Conservation (phyloP, 352 stramenopile species). For the Thalassiosira pacifica region DNA sequence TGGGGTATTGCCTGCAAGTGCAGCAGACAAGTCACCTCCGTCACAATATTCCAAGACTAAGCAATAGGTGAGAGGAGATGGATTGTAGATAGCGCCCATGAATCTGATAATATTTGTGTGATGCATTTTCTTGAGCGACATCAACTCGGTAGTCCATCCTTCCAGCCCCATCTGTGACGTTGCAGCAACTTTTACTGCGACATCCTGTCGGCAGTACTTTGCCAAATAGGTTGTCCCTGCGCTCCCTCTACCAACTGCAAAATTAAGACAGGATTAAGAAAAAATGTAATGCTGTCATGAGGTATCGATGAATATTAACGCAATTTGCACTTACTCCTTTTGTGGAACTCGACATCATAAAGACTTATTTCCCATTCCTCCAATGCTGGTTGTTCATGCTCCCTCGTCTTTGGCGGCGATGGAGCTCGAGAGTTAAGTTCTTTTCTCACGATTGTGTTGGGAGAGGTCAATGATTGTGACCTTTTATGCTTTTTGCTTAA, state of each 20-base stretch:
- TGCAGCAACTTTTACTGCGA: slow-evolving; percentile 79
- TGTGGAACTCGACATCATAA: slow-evolving; percentile 79
- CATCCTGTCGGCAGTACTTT: slow-evolving; percentile 67
- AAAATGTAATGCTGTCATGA: no score
- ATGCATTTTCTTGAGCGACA: slow-evolving; percentile 71
- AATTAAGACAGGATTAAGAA: neutral
- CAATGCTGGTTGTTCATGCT: slow-evolving; percentile 28
- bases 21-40: slow-evolving; percentile 63
- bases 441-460: no score
- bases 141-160: slow-evolving; percentile 73
- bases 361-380: slow-evolving; percentile 81
- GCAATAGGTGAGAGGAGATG: slow-evolving; percentile 73
- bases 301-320: no score
- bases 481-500: no score
- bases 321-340: slow-evolving; percentile 44
- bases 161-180: slow-evolving; percentile 73
- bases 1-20: slow-evolving; percentile 59
- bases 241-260: slow-evolving; percentile 61
- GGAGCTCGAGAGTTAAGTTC: neutral
- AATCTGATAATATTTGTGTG: slow-evolving; percentile 82
- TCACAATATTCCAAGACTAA: slow-evolving; percentile 83
- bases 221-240: slow-evolving; percentile 80
- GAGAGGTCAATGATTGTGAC: no score
- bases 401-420: slow-evolving; percentile 28
- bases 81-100: slow-evolving; percentile 73